These are phyloP conservation scores for Silene coronaria DNA, from an alignment of 179 eudicot genomes.

Conservation along the genomic window DNA sequence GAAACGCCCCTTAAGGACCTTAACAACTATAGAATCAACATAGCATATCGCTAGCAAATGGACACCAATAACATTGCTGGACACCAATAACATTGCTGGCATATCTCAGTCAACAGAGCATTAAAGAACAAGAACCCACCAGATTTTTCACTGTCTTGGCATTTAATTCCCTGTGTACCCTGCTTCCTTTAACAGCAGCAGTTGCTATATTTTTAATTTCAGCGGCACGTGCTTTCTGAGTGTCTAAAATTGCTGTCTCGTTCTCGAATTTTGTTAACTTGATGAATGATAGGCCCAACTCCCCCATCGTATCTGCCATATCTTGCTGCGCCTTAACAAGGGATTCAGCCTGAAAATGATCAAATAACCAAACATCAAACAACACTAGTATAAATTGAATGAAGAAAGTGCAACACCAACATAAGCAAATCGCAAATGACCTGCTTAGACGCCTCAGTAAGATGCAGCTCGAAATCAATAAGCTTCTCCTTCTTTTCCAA, in stretches of 20 bases:
- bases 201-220: slow-evolving; percentile 81
- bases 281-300: slow-evolving; percentile 72
- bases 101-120: slow-evolving; percentile 13
- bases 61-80: background rate
- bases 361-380: slow-evolving; percentile 8
- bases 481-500: slow-evolving; percentile 76
- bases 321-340: slow-evolving; percentile 87
- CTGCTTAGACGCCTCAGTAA: slow-evolving; percentile 74
- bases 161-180: slow-evolving; percentile 72
- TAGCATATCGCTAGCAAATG: background rate
- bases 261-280: slow-evolving; percentile 87
- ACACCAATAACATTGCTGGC: background rate
- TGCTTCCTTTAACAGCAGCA: slow-evolving; percentile 80
- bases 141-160: slow-evolving; percentile 73
- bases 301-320: slow-evolving; percentile 94
- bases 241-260: slow-evolving; percentile 47
- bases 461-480: slow-evolving; percentile 55
- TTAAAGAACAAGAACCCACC: slow-evolving; percentile 35
- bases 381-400: background rate
- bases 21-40: background rate
- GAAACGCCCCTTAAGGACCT: background rate
- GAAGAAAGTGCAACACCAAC: background rate
- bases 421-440: slow-evolving; percentile 28
- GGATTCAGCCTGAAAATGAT: slow-evolving; percentile 65
- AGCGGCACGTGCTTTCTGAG: slow-evolving; percentile 64